Evolutionary conservation across 2,329 filamentous ascomycete genomes (phyloP).

Genomic region (Colletotrichum musicola): DNA sequence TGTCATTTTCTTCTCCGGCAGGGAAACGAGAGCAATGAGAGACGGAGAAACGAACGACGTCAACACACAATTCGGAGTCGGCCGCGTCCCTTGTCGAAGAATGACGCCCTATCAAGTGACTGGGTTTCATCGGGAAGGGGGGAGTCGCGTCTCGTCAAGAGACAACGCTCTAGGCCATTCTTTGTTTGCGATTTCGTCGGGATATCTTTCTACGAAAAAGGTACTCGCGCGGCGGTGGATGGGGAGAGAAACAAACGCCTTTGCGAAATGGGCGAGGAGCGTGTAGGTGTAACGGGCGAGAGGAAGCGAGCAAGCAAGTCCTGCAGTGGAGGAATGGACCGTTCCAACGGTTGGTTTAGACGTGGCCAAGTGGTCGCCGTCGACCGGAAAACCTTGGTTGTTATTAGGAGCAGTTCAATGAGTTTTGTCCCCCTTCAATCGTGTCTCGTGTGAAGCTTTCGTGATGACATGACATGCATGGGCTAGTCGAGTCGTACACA

Average conservation of each 20-base stretch:
- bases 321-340: conserved; percentile 29
- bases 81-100: conserved; percentile 30
- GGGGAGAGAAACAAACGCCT: conserved; percentile 17
- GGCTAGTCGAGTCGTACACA: no score
- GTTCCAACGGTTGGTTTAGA: not conserved
- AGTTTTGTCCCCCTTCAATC: conserved; percentile 36
- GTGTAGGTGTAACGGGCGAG: conserved; percentile 34
- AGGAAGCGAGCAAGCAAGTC: conserved; percentile 14
- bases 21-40: conserved; percentile 39
- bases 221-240: conserved; percentile 4
- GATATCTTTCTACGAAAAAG: conserved; percentile 19
- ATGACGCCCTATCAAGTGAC: conserved; percentile 27
- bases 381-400: conserved; percentile 21
- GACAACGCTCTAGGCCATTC: conserved; percentile 32
- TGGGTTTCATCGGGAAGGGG: conserved; percentile 17
- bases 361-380: conserved; percentile 35
- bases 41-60: conserved; percentile 35
- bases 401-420: conserved; percentile 34
- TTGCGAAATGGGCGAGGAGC: conserved; percentile 32
- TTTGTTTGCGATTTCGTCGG: conserved; percentile 24
- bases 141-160: conserved; percentile 6
- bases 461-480: not conserved
- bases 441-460: not conserved
- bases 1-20: conserved; percentile 30
- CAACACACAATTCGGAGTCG: conserved; percentile 36